These are phyloP conservation scores for Ampelocalamus luodianensis DNA, from an alignment of 176 grass and related monocot species.

Conservation along the genomic window DNA sequence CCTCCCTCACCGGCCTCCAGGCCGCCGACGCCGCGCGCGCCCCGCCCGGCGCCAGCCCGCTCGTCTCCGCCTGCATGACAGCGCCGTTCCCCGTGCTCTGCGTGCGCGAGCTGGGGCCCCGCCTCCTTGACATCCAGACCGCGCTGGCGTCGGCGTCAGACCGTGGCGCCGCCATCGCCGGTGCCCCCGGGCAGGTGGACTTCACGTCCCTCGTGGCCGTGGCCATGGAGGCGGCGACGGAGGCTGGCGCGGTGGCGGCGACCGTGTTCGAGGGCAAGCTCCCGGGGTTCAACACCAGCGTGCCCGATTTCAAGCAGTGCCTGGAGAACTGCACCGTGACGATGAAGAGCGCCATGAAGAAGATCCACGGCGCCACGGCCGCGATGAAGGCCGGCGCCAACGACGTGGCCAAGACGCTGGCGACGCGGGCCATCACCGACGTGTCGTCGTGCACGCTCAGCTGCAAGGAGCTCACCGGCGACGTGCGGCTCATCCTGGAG, in stretches of 20 bases:
- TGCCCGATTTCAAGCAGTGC: slow-evolving; percentile 44
- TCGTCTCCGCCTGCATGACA: slow-evolving; percentile 27
- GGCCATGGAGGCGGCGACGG: slow-evolving; percentile 44
- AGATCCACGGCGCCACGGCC: slow-evolving; percentile 54
- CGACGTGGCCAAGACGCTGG: slow-evolving; percentile 43
- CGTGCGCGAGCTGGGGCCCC: slow-evolving; percentile 46
- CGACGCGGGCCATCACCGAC: slow-evolving; percentile 31
- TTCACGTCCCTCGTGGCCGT: slow-evolving; percentile 34
- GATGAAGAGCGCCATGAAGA: slow-evolving; percentile 53
- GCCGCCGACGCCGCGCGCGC: slow-evolving; percentile 1
- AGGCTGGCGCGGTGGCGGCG: slow-evolving; percentile 39
- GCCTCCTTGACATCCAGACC: slow-evolving; percentile 44
- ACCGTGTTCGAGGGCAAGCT: slow-evolving; percentile 52
- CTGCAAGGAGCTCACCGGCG: slow-evolving; percentile 46
- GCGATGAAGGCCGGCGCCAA: slow-evolving; percentile 30
- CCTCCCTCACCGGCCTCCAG: background rate
- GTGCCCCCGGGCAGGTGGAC: slow-evolving; percentile 51
- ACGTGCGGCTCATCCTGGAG: slow-evolving; percentile 47
- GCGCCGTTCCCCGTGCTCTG: slow-evolving; percentile 37
- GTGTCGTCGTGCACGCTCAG: slow-evolving; percentile 34
- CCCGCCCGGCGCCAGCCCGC: slow-evolving; percentile 28
- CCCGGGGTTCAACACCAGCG: slow-evolving; percentile 42
- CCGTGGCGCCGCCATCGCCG: slow-evolving; percentile 39
- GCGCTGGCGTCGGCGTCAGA: slow-evolving; percentile 36
- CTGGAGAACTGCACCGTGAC: slow-evolving; percentile 52